Conservation (phyloP, 164 flowering plant genomes). For the Brasenia schreberi region DNA sequence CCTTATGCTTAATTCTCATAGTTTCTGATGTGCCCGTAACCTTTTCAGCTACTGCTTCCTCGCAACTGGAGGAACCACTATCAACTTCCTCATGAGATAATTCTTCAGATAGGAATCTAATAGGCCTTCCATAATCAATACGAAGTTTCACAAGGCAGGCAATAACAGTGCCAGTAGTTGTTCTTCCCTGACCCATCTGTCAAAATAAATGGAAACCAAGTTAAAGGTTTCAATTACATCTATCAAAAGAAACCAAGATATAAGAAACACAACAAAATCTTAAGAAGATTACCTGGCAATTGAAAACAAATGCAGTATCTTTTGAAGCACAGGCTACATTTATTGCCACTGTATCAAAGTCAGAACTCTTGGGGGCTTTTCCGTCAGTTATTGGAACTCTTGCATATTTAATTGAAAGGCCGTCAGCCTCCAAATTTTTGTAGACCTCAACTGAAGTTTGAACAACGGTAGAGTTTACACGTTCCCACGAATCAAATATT, state of each 20-base stretch:
- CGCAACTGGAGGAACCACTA: conserved; percentile 52
- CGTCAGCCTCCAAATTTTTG: conserved; percentile 56
- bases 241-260: background rate
- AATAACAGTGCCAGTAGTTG: conserved; percentile 93
- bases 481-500: conserved; percentile 95
- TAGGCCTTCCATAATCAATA: conserved; percentile 71
- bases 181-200: conserved; percentile 96
- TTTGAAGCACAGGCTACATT: conserved; percentile 78
- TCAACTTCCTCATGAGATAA: conserved; percentile 31
- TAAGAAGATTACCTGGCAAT: conserved; percentile 62
- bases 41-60: conserved; percentile 37
- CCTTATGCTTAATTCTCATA: conserved; percentile 15
- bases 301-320: conserved; percentile 86
- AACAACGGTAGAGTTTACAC: conserved; percentile 45
- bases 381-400: conserved; percentile 98
- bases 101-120: conserved; percentile 33
- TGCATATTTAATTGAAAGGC: conserved; percentile 87
- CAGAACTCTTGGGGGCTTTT: conserved; percentile 97
- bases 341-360: conserved; percentile 63
- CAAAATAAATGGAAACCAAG: background rate
- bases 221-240: background rate
- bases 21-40: conserved; percentile 10
- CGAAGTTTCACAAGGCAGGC: conserved; percentile 90
- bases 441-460: conserved; percentile 90
- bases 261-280: background rate